These are phyloP conservation scores for Ascochyta rabiei DNA, from an alignment of 2,329 filamentous ascomycete species.

Conservation along the genomic window DNA sequence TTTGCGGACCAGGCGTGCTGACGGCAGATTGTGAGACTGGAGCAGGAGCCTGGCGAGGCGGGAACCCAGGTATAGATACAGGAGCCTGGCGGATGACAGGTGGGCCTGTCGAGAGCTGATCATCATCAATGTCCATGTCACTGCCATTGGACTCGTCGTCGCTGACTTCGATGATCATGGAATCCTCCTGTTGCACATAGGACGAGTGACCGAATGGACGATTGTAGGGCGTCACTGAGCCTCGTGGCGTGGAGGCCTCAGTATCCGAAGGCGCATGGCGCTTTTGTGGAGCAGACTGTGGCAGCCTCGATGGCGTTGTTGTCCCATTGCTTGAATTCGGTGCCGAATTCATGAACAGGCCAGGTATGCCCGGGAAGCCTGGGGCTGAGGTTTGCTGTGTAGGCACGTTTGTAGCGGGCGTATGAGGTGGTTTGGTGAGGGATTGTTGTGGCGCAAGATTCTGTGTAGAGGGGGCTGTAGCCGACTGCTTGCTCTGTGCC, in stretches of 20 bases:
- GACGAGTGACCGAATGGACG: constrained; percentile 67
- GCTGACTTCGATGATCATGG: constrained; percentile 83
- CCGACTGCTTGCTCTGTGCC: constrained; percentile 26
- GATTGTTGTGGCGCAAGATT: neutral
- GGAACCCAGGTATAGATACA: constrained; percentile 30
- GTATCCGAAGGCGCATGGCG: constrained; percentile 73
- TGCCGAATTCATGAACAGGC: constrained; percentile 56
- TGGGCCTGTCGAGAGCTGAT: constrained; percentile 52
- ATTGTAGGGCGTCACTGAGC: constrained; percentile 53
- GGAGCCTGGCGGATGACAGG: constrained; percentile 17
- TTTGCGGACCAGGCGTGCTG: constrained; percentile 45
- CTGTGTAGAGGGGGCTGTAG: constrained; percentile 11
- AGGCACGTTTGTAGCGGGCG: constrained; percentile 9
- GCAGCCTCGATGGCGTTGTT: constrained; percentile 12
- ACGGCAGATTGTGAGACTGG: constrained; percentile 32
- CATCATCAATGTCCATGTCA: constrained; percentile 68
- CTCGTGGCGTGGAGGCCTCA: constrained; percentile 52
- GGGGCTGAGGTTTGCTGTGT: constrained; percentile 13
- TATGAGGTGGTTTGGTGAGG: neutral
- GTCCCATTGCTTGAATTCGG: constrained; percentile 6
- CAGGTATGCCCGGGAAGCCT: constrained; percentile 54
- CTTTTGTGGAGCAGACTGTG: constrained; percentile 49
- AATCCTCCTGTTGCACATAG: constrained; percentile 57
- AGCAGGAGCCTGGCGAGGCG: constrained; percentile 32
- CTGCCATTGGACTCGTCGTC: constrained; percentile 69